Base-by-base conservation (phyloP, 139 green algal genomes). In the Coccomyxa sp. region DNA sequence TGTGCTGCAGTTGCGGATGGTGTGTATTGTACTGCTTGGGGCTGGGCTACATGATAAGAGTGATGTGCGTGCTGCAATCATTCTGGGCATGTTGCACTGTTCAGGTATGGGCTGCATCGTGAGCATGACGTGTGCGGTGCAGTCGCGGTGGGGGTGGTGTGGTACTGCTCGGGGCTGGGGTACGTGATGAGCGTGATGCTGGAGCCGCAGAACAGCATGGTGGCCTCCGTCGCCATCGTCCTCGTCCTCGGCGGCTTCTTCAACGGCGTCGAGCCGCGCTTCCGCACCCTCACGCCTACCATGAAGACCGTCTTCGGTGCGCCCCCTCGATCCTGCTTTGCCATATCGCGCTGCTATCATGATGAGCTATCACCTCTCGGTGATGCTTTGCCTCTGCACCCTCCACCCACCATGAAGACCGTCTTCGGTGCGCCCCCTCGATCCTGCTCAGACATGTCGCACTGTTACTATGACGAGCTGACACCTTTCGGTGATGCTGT, bases 221-320 rank as follows among this genome's bases (percentile, higher is more conserved):
- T 90, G 41, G 85, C 86, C 33, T 69, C 79, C 7, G 82, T 87
- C 22, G 73, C 84, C 36, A 50, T 87, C 70, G 55, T 77, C 41
- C 81, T 89, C 76, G 80, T 89, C 39, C 16, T 80, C 4, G 84
- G 86, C 8, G 84, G 84, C 37, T 89, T 90, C 78, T 76, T 90
- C 39, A 89, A 89, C 71, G 86, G 86, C n/a, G 76, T 90, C 7
- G 80, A 76, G 33, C 86, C 86, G 16, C 77, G 77, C n/a, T 89
- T 81, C 73, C 34, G 72, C 6, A 44, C 76, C 33, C 74, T 90
- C 24, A 64, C 58, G 4, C 38, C 78, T 14, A 29, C 78, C 35
- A 82, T 86, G 82, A 88, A 86, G 33, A n/a, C 40, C 41, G 71
- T 82, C 24, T 64, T 78, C 54, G 78, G 78, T 82, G 16, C 35